Evolutionary conservation across 441 rosid species (phyloP), one percentile per base, ranked within the genome.

Genomic region (Geranium incanum): DNA sequence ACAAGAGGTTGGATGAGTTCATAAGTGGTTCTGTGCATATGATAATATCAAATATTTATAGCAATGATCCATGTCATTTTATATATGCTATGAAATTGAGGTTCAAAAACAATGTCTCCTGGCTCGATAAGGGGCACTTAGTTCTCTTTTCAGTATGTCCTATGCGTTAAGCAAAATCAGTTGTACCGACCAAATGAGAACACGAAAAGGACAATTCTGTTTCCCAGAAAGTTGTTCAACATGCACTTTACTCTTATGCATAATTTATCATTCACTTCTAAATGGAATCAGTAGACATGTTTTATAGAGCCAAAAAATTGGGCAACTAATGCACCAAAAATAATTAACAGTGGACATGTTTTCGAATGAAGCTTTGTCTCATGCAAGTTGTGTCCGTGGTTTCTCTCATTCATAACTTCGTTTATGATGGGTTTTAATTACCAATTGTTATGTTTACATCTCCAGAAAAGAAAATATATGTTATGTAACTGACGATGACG

Each of bases 1-100:
- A 71, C 77, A 65, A 76, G 57, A 50, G 11, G 12, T 50, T 50
- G 16, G 57, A 11, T 13, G 4, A 11, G 57, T 50, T 50, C 16
- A 13, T 13, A 50, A 1, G 57, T 13, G 13, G 57, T 50, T 50
- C 57, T 50, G 16, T 50, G 15, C 57, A 50, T 50, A 50, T 13
- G 37, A 38, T 9, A 16, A 3, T 16, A 65, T 36, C n/a, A 50
- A 9, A 36, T 38, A 70, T 48, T 75, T 59, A 66, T 52, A 64
- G 41, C 66, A 4, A 12, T 21, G 57, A 13, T 57, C 66, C 67
- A 71, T 9, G 21, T 57, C 45, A 13, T 50, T 50, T 12, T 50
- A 13, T 13, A 50, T 11, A 50, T 50, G 57, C 57, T 41, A 41
- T 41, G 8, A 41, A 41, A 9, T 41, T 41, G 43, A 38, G 6